phyloP scores from a whole-genome alignment of 2,329 filamentous ascomycete species.

The Nigrospora osmanthi region DNA sequence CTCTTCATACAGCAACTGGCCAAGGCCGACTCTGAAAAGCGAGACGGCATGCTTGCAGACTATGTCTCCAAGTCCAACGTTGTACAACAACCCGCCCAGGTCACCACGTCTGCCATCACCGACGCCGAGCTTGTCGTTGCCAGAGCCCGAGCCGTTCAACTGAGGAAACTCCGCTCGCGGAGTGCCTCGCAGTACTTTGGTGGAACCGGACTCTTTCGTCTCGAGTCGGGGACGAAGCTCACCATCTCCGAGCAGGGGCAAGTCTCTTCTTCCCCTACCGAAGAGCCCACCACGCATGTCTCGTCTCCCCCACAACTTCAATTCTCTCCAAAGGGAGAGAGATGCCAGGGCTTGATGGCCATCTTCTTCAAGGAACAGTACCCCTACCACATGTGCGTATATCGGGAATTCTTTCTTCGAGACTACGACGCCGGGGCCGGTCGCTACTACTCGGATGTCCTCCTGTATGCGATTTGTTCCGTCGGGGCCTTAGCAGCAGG shows the following conservation, averaged over 20 bases:
- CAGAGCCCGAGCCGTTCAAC: conserved; percentile 25
- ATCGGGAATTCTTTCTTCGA: conserved; percentile 40
- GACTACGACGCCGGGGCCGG: conserved; percentile 39
- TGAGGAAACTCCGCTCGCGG: conserved; percentile 26
- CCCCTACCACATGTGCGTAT: conserved; percentile 40
- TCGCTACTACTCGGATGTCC: conserved; percentile 39
- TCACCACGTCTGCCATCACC: conserved; percentile 5
- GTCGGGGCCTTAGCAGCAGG: conserved; percentile 38
- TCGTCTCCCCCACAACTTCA: conserved; percentile 13
- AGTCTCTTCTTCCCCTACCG: conserved; percentile 4
- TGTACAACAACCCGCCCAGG: conserved; percentile 6
- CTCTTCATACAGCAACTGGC: conserved; percentile 34
- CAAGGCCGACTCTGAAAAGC: conserved; percentile 26
- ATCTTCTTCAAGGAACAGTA: conserved; percentile 40
- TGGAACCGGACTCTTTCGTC: conserved; percentile 36
- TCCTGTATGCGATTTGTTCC: conserved; percentile 40
- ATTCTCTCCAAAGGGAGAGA: conserved; percentile 35
- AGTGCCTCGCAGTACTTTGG: conserved; percentile 39
- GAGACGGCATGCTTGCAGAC: conserved; percentile 32
- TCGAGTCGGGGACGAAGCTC: conserved; percentile 19
- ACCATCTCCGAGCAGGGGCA: conserved; percentile 7
- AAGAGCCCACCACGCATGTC: conserved; percentile 1
- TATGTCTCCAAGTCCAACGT: conserved; percentile 17
- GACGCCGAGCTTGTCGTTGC: conserved; percentile 16
- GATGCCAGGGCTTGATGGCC: conserved; percentile 35